Evolutionary conservation across 495 filamentous ascomycete species (phyloP).

Genomic region (Neurospora tetrasperma): DNA sequence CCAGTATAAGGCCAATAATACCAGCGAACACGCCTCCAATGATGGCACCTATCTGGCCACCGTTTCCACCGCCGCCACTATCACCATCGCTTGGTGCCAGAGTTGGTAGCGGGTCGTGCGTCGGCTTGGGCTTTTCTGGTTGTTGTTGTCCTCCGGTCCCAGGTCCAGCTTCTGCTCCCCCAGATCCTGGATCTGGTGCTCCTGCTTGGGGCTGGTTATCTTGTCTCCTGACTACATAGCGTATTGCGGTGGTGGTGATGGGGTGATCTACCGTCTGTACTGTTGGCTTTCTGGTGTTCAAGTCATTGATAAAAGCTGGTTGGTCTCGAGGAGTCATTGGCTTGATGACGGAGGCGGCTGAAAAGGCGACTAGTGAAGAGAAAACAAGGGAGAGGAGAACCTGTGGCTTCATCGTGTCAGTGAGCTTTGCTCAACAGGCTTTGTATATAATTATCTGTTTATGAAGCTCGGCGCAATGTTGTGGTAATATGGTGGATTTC

Average conservation of each 20-base stretch:
- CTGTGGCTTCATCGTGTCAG: not conserved
- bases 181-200: not conserved
- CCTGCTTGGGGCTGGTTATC: not conserved
- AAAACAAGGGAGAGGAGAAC: not conserved
- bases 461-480: no score
- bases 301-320: not conserved
- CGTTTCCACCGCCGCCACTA: not conserved
- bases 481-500: not conserved
- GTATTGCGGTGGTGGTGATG: no score
- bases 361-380: accelerated
- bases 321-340: not conserved
- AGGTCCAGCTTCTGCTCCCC: no score
- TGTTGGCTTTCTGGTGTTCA: not conserved
- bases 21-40: not conserved
- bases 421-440: not conserved
- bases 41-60: not conserved
- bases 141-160: not conserved
- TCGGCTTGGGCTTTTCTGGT: not conserved
- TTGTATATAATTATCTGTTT: no score
- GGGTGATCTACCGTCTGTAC: not conserved
- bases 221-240: not conserved
- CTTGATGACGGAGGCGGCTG: not conserved
- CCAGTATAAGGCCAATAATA: not conserved
- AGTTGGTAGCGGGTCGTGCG: not conserved
- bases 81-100: not conserved